These are phyloP conservation scores for Arctium minus DNA, from an alignment of 129 eudicot species.

Conservation along the genomic window DNA sequence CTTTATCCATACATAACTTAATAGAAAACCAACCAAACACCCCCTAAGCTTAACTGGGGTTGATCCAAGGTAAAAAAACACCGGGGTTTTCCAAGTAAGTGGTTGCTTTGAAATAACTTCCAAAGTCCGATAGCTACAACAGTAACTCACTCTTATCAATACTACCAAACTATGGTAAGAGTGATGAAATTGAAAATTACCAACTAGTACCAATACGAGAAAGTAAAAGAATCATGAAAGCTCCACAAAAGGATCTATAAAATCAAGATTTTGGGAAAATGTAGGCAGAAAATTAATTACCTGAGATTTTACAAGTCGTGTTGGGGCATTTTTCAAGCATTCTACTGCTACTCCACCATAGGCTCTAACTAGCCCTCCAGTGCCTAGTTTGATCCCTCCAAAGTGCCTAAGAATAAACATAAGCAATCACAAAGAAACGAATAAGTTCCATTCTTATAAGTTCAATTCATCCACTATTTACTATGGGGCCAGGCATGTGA, in stretches of 20 bases:
- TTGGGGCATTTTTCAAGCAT: slow-evolving; percentile 88
- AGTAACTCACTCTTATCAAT: neutral
- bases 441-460: neutral
- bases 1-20: too few species aligned
- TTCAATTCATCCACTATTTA: neutral
- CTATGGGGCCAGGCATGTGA: neutral
- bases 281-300: slow-evolving; percentile 35
- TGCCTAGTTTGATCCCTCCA: slow-evolving; percentile 95
- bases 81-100: neutral
- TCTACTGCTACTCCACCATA: slow-evolving; percentile 96
- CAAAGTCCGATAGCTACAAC: neutral
- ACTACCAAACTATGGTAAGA: neutral
- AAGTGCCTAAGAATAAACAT: slow-evolving; percentile 50
- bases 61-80: neutral
- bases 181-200: neutral
- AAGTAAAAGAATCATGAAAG: neutral
- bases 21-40: too few species aligned
- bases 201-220: neutral
- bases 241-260: neutral
- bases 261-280: neutral
- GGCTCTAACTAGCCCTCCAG: slow-evolving; percentile 94
- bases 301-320: slow-evolving; percentile 81
- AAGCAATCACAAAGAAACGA: neutral
- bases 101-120: slow-evolving; percentile 5
- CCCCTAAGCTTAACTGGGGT: neutral